Evolutionary conservation across 208 protist genomes (phyloP).

Genomic region (Naegleria gruberi): DNA sequence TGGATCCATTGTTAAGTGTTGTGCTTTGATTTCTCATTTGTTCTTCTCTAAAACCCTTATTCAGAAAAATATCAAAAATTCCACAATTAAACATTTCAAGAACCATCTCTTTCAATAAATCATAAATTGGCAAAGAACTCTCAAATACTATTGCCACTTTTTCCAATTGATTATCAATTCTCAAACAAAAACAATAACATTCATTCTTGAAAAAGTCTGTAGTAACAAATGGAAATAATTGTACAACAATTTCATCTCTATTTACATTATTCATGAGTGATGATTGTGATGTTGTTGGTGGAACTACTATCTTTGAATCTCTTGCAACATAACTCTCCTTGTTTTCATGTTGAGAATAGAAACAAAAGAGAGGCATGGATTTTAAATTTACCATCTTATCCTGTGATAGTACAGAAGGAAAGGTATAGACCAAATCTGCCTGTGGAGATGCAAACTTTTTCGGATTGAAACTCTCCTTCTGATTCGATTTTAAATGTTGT

Average conservation of each 20-base stretch:
- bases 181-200: neutral
- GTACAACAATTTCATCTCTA: too few species aligned
- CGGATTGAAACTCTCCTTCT: neutral
- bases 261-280: neutral
- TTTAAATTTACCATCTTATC: neutral
- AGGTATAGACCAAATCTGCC: neutral
- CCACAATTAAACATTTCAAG: neutral
- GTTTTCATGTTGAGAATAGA: neutral
- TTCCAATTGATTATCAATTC: neutral
- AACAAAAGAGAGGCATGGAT: neutral
- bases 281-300: too few species aligned
- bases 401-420: neutral
- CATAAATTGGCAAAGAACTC: neutral
- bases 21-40: neutral
- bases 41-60: neutral
- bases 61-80: neutral
- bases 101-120: neutral
- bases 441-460: neutral
- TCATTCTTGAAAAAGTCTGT: neutral
- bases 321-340: neutral
- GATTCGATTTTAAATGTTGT: too few species aligned
- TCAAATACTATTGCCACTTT: neutral
- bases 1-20: neutral
- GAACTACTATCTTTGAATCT: neutral
- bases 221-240: neutral